Evolutionary conservation across 345 rosid species (phyloP), one percentile per base, ranked within the genome.

Genomic region (Eutrema japonicum): DNA sequence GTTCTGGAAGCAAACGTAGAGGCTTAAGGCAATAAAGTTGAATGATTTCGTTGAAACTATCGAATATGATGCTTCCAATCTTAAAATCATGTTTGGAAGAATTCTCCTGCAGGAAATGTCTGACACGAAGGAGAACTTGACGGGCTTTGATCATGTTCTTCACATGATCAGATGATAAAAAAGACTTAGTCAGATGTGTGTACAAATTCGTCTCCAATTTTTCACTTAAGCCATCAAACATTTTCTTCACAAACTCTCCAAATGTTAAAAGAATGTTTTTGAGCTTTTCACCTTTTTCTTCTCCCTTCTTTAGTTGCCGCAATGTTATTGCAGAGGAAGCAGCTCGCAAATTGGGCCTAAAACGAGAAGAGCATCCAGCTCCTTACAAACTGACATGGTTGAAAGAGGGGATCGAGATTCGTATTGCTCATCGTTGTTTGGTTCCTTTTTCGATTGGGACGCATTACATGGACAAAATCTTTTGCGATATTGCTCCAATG

Each of bases 101-200:
- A 22, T 30, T 45, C 35, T 29, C 38, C 22, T 22, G 9, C 32
- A 64, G 6, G 3, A 64, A 50, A 66, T 2, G 0, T 40, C 29
- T 73, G 29, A 55, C 62, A 9, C 8, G 32, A 2, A 2, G 27
- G 38, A 81, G 78, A 75, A 67, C 64, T 50, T 53, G 51, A 42
- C 63, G 40, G 7, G 83, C 73, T 8, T 4, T 11, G 7, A 50
- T 27, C 79, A 77, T 77, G 2, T 48, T 68, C 68, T 63, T 68
- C 22, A 71, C 80, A 26, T 66, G 40, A 10, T 43, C 42, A 41
- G 71, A 51, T 18, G 78, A 55, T 11, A 71, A 29, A 9, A 66
- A 26, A 46, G 60, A 59, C 63, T 79, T 78, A 29, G 84, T 79
- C 7, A 81, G 57, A 65, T 83, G 84, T 9, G 73, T 76, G 49